Base-by-base conservation (phyloP, 108 stramenopile genomes). In the Mayamaea pseudoterrestris region DNA sequence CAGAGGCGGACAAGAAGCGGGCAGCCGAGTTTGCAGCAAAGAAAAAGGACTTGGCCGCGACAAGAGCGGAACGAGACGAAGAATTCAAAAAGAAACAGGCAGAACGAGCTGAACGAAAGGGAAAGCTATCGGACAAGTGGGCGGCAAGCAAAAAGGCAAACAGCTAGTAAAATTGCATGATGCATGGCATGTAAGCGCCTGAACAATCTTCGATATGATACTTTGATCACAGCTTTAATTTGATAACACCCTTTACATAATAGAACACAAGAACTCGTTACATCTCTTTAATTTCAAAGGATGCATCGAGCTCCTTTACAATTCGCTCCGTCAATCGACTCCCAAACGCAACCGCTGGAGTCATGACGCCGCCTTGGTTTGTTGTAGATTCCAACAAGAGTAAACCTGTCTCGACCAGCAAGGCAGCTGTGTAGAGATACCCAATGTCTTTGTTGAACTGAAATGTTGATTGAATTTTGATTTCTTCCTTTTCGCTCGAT, bases 41-140 rank as follows among this genome's bases (percentile, higher is more conserved):
- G 18, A 39, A 47, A 21, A 20, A 46, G 17, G 50, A 51, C 24
- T 20, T 21, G 4, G 35, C 35, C 25, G 35, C 35, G 31, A 51
- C 58, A 11, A 27, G 40, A 4, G 58, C 58, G 28, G 53, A 63
- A 21, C 57, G 68, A 0, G 41, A 47, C 4, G 36, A 44, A 17
- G 68, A 58, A 35, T 69, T 30, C 47, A 51, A 69, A 46, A 53
- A 58, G 36, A 63, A 63, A 47, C 57, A 69, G 27, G 50, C 51
- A 21, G 61, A 63, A 35, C 56, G 68, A 23, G 61, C 52, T 20
- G 57, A 63, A 28, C 51, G 68, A 34, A 69, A 69, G 44, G 56
- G 55, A 30, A 54, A 58, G 14, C 58, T 69, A 9, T 25, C 54
- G 9, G 31, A 31, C 27, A 51, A 69, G 44, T 69, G 68, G 68